Evolutionary conservation across 148 eudicot species (phyloP), one percentile per base, ranked within the genome.

Genomic region (Chenopodium berlandieri): DNA sequence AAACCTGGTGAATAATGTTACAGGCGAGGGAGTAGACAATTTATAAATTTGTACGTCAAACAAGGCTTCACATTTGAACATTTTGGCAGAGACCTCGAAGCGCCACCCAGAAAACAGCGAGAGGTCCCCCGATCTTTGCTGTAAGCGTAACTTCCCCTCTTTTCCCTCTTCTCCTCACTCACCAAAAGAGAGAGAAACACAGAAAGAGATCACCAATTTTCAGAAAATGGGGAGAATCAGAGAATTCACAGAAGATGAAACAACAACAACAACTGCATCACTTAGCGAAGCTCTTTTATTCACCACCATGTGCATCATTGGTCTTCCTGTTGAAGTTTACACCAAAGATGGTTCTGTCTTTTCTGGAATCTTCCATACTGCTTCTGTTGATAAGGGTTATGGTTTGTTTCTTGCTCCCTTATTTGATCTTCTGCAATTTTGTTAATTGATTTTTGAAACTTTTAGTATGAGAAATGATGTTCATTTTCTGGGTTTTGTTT

Each of bases 331-430:
- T 44, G 95, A 96, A 68, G 98, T 94, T 87, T 89, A 91, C 82
- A 81, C 88, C 74, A 92, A 81, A 71, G 98, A 96, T 73, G 95
- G 94, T 62, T 92, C 97, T 1, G 52, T 96, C 81, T 96, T 86
- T 86, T 89, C 94, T 65, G 99, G 99, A 78, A 90, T 88, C 20
- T 94, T 96, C 83, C 86, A 90, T 84, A 88, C 98, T 69, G 95
- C 95, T 37, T 86, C 87, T 65, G 62, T 90, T 52, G 88, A 92
- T 10, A 66, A 88, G 40, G 90, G 88, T 9, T 93, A 89, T 82
- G 96, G 98, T 95, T 16, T 48, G 81, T 86, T 77, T 30, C 34
- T 40, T 67, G 34, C 63, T 58, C 22, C 62, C 9, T 13, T 12
- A 8, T 68, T 68, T 68, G 44, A 68, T 68, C 34, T 68, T 17